Base-by-base conservation (phyloP, 2,329 filamentous ascomycete genomes). In the Bipolaris sorokiniana region DNA sequence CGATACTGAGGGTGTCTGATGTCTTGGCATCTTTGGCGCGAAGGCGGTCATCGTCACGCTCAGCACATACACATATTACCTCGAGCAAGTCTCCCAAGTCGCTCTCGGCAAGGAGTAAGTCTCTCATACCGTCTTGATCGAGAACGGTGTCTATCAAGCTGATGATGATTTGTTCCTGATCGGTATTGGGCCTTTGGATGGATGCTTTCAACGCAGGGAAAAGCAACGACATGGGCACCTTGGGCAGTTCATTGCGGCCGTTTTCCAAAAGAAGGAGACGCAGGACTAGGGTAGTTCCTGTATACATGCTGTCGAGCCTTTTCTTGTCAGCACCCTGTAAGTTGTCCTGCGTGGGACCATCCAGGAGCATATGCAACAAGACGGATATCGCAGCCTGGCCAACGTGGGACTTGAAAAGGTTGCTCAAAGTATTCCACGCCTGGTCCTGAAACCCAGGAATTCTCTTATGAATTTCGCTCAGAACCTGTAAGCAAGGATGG, bases 331-430 rank as follows among this genome's bases (percentile, higher is more conserved):
- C 38, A 28, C 68, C 70, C 15, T 75, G 63, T 7, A 67, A 54
- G 4, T 70, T 63, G 36, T 59, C 60, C 20, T 57, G 46, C 16
- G 61, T 61, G 0, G 73, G 68, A 1, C 69, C 70, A 26, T 75
- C 64, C 5, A 68, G 51, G 3, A 76, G 67, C 11, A 88, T 84
- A 53, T 88, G 84, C 31, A 91, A 79, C 20, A 91, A 76, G 22
- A 88, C 83, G 52, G 86, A 82, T 44, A 92, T 82, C 1, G 88
- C 88, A 34, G 84, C 85, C 61, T 90, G 88, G 18, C 89, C 89
- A 62, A 91, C 86, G 70, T 92, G 89, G 1, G 90, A 92, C 66
- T 82, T 87, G 78, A 88, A 88, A 0, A 93, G 79, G 62, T 91
- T 89, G 68, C 84, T 82, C 31, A 92, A 79, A 0, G 87, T 88